phyloP scores from a whole-genome alignment of 1,139 yeast species.

The Protomyces macrosporus region DNA sequence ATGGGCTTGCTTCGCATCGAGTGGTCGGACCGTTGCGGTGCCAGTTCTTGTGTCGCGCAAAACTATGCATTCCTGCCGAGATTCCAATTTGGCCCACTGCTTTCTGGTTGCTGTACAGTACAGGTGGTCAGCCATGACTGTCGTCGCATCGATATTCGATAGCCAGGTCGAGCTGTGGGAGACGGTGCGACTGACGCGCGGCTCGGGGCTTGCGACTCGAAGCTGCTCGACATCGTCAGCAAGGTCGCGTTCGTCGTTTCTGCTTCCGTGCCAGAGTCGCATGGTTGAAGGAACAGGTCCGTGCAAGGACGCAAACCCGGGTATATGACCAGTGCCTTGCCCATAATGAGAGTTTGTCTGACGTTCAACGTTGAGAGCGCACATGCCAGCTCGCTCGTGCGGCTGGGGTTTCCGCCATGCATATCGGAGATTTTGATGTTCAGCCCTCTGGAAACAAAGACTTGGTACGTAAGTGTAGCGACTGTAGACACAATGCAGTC shows the following conservation, averaged over 20 bases:
- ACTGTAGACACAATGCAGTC: too few relatives aligned
- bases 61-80: neutral
- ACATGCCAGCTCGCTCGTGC: too few relatives aligned
- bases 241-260: too few relatives aligned
- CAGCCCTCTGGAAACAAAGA: too few relatives aligned
- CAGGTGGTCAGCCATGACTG: slow-evolving; percentile 28
- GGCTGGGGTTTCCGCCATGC: too few relatives aligned
- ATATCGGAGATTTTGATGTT: too few relatives aligned
- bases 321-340: too few relatives aligned
- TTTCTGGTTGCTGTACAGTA: neutral
- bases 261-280: neutral
- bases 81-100: slow-evolving; percentile 1
- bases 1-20: neutral
- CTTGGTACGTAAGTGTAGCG: too few relatives aligned
- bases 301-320: too few relatives aligned
- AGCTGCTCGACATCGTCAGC: neutral
- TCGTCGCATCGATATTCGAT: slow-evolving; percentile 9
- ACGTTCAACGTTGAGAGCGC: too few relatives aligned
- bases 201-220: neutral
- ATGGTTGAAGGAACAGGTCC: neutral
- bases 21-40: neutral
- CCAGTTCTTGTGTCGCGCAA: neutral
- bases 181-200: neutral
- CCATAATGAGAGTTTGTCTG: too few relatives aligned
- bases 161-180: neutral